Percentiles rank a stretch among this genome's conserved stretches.
These are phyloP conservation scores for Cucurbita pepo DNA, from an alignment of 306 rosid genomes.

Conservation along the genomic window DNA sequence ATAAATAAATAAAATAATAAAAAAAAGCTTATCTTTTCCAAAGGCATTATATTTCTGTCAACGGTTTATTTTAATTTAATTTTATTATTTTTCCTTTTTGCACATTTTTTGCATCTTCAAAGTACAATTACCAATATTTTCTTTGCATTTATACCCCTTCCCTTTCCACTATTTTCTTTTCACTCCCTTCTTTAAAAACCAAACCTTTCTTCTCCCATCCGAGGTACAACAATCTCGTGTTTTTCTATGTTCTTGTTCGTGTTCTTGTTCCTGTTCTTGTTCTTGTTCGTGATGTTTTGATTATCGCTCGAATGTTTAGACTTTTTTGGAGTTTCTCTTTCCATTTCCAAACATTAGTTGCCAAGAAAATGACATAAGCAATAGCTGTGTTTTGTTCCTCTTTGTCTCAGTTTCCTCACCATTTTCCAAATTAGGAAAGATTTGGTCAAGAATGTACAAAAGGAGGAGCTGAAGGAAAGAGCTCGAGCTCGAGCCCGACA, in stretches of 20 bases:
- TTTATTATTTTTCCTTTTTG: conserved; percentile 7
- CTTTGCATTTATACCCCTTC: conserved; percentile 13
- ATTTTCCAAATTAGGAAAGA: conserved; percentile 18
- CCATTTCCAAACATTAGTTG: conserved; percentile 12
- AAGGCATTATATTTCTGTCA: conserved; percentile 27
- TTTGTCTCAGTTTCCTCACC: conserved; percentile 23
- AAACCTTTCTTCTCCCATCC: conserved; percentile 4
- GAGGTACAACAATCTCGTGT: background rate
- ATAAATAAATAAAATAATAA: too few relatives aligned
- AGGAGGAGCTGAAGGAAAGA: conserved; percentile 6
- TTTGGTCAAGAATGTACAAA: conserved; percentile 14
- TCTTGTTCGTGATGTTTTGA: background rate
- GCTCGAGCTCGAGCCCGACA: background rate
- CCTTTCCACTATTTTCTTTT: conserved; percentile 24
- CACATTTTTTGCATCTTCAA: conserved; percentile 15
- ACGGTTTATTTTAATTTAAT: conserved; percentile 16
- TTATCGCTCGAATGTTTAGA: background rate
- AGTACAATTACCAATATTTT: conserved; percentile 36
- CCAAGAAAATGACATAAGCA: conserved; percentile 36
- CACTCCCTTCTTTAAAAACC: conserved; percentile 18
- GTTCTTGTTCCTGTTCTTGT: background rate
- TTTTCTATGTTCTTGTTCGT: background rate
- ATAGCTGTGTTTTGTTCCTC: conserved; percentile 12
- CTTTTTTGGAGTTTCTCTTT: background rate
- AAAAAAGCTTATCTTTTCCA: conserved; percentile 47